Conservation (phyloP, 345 rosid species). For the Pelargonium nanum region DNA sequence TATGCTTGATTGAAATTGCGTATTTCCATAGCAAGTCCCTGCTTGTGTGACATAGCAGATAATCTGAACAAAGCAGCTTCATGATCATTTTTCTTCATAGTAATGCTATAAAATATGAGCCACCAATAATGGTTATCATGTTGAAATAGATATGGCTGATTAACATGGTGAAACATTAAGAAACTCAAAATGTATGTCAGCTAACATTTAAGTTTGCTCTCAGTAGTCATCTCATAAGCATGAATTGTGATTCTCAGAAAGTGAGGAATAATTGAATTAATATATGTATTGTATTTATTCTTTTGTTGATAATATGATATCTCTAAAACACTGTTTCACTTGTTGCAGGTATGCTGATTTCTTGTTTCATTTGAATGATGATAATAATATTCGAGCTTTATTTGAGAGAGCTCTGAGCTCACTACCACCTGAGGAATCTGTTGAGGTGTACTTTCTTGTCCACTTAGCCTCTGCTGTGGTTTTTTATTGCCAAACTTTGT, state of each 20-base stretch:
- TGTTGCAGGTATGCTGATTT: conserved; percentile 81
- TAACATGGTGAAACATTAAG: not conserved
- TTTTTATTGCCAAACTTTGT: not conserved
- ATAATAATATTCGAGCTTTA: conserved; percentile 81
- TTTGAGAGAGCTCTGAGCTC: conserved; percentile 93
- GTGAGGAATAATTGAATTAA: not conserved
- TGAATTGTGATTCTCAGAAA: not conserved
- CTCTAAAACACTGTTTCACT: not conserved
- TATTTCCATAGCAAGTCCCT: not conserved
- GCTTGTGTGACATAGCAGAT: not conserved
- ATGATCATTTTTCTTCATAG: no score
- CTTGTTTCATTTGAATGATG: conserved; percentile 86
- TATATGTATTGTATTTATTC: not conserved
- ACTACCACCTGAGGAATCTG: conserved; percentile 69
- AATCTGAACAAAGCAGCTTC: not conserved
- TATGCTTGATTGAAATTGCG: not conserved
- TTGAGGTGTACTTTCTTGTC: conserved; percentile 47
- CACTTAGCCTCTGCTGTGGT: not conserved
- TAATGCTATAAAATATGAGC: no score
- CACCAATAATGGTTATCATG: not conserved
- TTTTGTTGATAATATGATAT: not conserved
- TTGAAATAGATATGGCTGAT: not conserved
- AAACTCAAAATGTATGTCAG: not conserved
- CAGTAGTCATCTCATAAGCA: not conserved
- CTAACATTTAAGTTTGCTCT: not conserved